A percentile compares a stretch with the other conserved stretches of the same genome.
Conservation (phyloP, 129 eudicot genomes). For the Flaveria trinervia region DNA sequence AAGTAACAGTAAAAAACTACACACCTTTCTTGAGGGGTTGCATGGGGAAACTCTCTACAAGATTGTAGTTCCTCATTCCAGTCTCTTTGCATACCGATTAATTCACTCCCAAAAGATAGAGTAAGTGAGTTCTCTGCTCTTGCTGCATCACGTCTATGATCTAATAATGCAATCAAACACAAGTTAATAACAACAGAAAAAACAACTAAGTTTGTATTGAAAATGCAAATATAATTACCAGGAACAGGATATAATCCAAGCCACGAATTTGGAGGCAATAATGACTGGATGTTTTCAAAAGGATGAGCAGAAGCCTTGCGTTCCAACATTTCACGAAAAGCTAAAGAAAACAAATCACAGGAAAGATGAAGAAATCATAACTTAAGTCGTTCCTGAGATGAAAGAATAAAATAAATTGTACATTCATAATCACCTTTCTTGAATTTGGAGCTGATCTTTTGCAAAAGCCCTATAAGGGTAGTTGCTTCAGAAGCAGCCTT, state of each 20-base stretch:
- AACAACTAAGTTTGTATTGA: not conserved
- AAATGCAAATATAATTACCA: slow-evolving; percentile 46
- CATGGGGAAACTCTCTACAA: slow-evolving; percentile 95
- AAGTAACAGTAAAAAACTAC: not conserved
- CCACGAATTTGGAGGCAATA: slow-evolving; percentile 94
- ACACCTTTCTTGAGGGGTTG: slow-evolving; percentile 90
- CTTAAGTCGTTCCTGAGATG: not conserved
- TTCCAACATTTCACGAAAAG: slow-evolving; percentile 93
- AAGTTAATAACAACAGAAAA: not conserved
- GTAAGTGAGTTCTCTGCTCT: slow-evolving; percentile 91
- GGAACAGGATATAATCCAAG: slow-evolving; percentile 84
- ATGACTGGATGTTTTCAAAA: slow-evolving; percentile 94
- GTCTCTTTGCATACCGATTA: slow-evolving; percentile 99
- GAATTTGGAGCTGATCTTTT: slow-evolving; percentile 88
- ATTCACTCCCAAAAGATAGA: slow-evolving; percentile 94
- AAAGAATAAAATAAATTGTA: not conserved
- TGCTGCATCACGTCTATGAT: slow-evolving; percentile 96
- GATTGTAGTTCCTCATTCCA: slow-evolving; percentile 99
- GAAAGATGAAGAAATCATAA: slow-evolving; percentile 1
- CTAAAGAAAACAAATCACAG: slow-evolving; percentile 35
- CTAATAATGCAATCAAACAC: slow-evolving; percentile 37
- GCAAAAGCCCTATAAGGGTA: slow-evolving; percentile 84
- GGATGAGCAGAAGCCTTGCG: slow-evolving; percentile 93
- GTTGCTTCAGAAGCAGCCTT: slow-evolving; percentile 82
- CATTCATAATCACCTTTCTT: slow-evolving; percentile 67